Evolutionary conservation across 176 grass and related monocot species (phyloP).

Genomic region (Avena eriantha): DNA sequence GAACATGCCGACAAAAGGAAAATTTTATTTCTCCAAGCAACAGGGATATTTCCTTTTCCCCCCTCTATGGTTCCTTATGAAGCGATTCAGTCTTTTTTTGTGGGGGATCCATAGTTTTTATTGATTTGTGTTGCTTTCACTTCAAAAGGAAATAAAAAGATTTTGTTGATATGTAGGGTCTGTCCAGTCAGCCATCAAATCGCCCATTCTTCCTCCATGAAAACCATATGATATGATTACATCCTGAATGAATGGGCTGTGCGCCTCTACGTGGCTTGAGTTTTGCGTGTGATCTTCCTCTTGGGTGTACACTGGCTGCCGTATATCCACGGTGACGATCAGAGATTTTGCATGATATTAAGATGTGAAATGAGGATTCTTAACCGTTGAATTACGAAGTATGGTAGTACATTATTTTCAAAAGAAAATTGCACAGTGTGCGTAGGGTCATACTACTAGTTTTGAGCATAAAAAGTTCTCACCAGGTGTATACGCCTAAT

Average conservation of each 20-base stretch:
- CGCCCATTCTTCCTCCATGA: not conserved
- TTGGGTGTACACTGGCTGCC: not conserved
- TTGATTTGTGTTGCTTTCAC: not conserved
- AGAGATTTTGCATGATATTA: not conserved
- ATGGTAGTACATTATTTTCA: not conserved
- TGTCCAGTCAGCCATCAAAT: conserved; percentile 8
- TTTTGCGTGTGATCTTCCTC: not conserved
- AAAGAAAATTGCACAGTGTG: not conserved
- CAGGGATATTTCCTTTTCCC: not conserved
- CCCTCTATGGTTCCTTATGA: not conserved
- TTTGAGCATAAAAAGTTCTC: not conserved
- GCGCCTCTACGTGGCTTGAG: not conserved
- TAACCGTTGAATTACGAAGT: not conserved
- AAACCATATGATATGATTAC: not conserved
- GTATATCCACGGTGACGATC: not conserved
- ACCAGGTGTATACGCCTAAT: not conserved
- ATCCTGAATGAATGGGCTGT: not conserved
- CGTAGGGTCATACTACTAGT: not conserved
- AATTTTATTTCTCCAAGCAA: not conserved
- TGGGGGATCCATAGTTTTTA: not conserved
- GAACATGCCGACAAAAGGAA: not conserved
- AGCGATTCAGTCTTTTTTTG: too few relatives aligned
- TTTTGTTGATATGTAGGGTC: not conserved
- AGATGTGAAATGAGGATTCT: not conserved
- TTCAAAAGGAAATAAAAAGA: not conserved